phyloP scores from a whole-genome alignment of 116 monocot genomes.

The Phalaenopsis hybrid region DNA sequence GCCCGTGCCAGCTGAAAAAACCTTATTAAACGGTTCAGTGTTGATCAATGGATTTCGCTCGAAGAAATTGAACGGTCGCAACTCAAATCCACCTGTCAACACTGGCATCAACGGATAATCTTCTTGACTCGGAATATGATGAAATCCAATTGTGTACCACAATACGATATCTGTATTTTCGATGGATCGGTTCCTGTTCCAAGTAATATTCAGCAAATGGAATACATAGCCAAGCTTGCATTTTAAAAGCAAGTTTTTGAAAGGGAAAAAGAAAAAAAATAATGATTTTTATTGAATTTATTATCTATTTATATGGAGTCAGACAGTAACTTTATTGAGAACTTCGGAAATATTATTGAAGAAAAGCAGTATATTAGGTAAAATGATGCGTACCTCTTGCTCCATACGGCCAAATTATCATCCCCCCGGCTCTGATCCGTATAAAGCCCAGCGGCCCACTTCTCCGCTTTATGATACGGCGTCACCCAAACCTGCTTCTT shows the following conservation, averaged over 20 bases:
- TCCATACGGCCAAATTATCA: slow-evolving; percentile 44
- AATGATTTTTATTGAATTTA: too few species aligned
- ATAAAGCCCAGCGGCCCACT: slow-evolving; percentile 53
- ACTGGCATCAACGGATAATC: slow-evolving; percentile 56
- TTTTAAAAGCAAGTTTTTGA: too few species aligned
- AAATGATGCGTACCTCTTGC: slow-evolving; percentile 28
- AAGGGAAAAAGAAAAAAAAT: too few species aligned
- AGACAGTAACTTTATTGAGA: too few species aligned
- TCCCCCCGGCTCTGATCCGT: slow-evolving; percentile 45
- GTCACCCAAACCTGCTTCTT: slow-evolving; percentile 73
- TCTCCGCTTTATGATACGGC: slow-evolving; percentile 48
- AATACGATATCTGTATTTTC: slow-evolving; percentile 53
- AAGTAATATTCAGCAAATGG: not conserved
- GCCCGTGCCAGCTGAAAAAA: not conserved
- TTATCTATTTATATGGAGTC: too few species aligned
- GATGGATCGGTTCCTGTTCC: slow-evolving; percentile 37
- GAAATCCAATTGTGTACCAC: slow-evolving; percentile 56
- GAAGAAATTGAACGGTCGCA: slow-evolving; percentile 64
- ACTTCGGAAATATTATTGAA: not conserved
- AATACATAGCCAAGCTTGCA: not conserved
- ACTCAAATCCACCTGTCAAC: slow-evolving; percentile 50
- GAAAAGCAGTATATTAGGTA: not conserved
- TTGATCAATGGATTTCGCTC: slow-evolving; percentile 51
- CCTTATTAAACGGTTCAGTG: slow-evolving; percentile 10
- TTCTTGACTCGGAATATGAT: slow-evolving; percentile 55